Evolutionary conservation across 805 yeast genomes (phyloP).

Genomic region (Wickerhamomyces subpelliculosus): DNA sequence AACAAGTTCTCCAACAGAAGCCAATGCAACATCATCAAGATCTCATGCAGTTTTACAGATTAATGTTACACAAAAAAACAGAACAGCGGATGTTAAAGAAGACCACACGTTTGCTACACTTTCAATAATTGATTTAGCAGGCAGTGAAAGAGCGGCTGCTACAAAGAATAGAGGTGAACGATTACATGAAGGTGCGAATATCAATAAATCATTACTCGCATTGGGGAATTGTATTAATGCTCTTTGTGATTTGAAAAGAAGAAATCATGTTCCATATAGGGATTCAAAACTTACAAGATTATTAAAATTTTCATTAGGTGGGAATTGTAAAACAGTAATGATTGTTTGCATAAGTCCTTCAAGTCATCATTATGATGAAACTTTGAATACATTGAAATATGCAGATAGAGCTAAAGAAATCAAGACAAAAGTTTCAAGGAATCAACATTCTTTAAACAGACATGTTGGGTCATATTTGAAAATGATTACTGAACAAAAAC

Average conservation of each 20-base stretch:
- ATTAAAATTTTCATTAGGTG: conserved; percentile 84
- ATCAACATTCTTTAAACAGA: conserved; percentile 67
- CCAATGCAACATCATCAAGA: conserved; percentile 84
- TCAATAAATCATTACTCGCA: conserved; percentile 81
- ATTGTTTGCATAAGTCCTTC: conserved; percentile 91
- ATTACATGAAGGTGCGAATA: conserved; percentile 87
- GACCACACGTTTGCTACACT: conserved; percentile 72
- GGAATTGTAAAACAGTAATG: conserved; percentile 94
- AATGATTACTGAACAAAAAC: conserved; percentile 76
- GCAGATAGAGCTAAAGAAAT: conserved; percentile 91
- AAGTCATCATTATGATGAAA: conserved; percentile 84
- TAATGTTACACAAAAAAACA: conserved; percentile 52
- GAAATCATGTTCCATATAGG: conserved; percentile 80
- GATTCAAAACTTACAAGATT: conserved; percentile 86
- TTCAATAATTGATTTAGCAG: conserved; percentile 88
- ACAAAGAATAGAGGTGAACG: conserved; percentile 80
- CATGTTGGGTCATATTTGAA: conserved; percentile 82
- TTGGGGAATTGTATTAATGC: conserved; percentile 94
- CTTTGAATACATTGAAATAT: conserved; percentile 82
- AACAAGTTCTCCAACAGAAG: conserved; percentile 83
- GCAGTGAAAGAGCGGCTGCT: conserved; percentile 90
- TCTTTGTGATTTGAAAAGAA: conserved; percentile 62
- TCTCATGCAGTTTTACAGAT: conserved; percentile 92
- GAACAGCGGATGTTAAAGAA: conserved; percentile 57
- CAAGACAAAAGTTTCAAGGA: conserved; percentile 70